Evolutionary conservation across 805 yeast genomes (phyloP), one percentile per base, ranked within the genome.

Genomic region (Suhomyces faveliae): DNA sequence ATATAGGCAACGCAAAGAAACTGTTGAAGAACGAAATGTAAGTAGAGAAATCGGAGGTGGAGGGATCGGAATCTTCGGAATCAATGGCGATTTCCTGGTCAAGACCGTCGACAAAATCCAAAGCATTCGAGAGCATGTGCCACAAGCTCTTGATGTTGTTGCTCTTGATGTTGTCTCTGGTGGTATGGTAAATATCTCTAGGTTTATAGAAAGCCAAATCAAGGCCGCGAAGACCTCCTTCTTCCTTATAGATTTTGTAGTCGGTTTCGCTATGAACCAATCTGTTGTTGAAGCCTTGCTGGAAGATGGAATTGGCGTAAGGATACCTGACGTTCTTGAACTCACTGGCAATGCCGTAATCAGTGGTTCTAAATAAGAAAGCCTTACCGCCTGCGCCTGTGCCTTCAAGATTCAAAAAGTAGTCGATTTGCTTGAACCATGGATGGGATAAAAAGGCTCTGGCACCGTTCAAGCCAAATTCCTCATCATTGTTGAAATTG

Each of bases 351-450:
- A 89, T 80, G 1, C 87, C 87, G 51, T 76, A 76, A 60, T 89
- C 95, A 0, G 95, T 81, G n/a, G 90, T 83, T 64, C 97, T 78
- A 63, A 91, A 89, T 42, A 90, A 68, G 17, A 88, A 74, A 1
- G 96, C 87, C 54, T 85, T 81, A 3, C 94, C 91, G 21, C 96
- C 96, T 1, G 94, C 86, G 2, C 97, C 97, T 0, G 96, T 88
- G 13, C 97, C 97, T 70, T 90, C 97, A 52, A 90, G 69, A 62
- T 91, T 91, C 54, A 90, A 73, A 48, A 91, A 85, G 58, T 78
- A 85, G 35, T 70, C 71, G 1, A 86, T 82, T 12, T 78, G 63
- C 35, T 74, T 65, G 19, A 80, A 73, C 92, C 95, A 87, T 13
- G 85, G 83, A 62, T 89, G 96, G 25, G 76, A 62, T 46, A 87